Base-by-base conservation (phyloP, 192 early-diverging fungal species). In the Entrophospora sp. region DNA sequence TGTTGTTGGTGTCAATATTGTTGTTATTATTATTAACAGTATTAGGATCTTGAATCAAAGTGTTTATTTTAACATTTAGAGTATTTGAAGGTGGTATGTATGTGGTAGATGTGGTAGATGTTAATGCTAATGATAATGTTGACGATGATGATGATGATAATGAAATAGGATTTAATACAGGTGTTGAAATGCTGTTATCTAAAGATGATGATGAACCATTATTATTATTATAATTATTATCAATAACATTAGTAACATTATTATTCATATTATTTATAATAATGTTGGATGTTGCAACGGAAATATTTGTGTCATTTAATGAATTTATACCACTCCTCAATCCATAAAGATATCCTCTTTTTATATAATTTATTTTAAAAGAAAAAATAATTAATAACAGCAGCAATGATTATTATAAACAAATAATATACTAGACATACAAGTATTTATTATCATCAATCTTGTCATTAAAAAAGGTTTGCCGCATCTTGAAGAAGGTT, bases 401-500 rank as follows among this genome's bases (percentile, higher is more conserved):
- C 3, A 4, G 30, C 51, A 31, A 30, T 14, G 22, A 18, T 44
- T 3, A 48, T 34, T 25, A 27, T 44, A 64, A 43, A 9, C 9
- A 45, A 57, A 13, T 30, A 38, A 20, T 16, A 2, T 3, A 3
- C 14, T 20, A 16, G 22, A 73, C 84, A 64, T 81, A 83, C 81
- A 94, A 79, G 64, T 91, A 97, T 74, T 93, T 94, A 25, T 81
- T 75, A 70, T 99, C 96, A 71, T 97, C 96, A 62, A 99, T 92
- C 25, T 79, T 78, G 75, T 95, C 91, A 70, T 97, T 94, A 81
- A 99, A 97, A 74, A 89, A 96, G 64, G 89, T 89, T 78, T 95
- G 87, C 38, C 93, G 85, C 91, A 99, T 92, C 71, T 94, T 92
- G 77, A 99, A 99, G 70, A 97, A 99, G n/a, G 93, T 92, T 62